phyloP scores from a whole-genome alignment of 1,284 basidiomycete genomes.

The Rhodotorula sp. region DNA sequence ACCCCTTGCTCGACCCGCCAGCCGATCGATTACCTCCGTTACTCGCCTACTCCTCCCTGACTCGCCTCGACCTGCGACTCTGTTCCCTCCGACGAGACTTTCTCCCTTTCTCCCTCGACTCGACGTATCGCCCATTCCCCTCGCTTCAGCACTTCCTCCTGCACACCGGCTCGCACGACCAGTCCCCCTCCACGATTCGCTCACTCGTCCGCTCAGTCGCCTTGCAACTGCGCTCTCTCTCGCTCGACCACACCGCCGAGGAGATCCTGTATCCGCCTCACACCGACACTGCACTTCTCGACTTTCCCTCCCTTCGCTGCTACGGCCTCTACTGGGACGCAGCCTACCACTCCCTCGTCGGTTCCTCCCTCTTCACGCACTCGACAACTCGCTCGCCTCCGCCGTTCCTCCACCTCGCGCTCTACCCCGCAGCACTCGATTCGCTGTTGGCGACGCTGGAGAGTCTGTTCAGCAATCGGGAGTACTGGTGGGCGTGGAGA shows the following conservation, averaged over 20 bases:
- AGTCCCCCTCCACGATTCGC: not conserved
- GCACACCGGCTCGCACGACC: slow-evolving; percentile 3
- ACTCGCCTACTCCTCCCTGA: not conserved
- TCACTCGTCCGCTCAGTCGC: slow-evolving; percentile 5
- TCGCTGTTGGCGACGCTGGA: not conserved
- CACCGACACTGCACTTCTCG: too few relatives aligned
- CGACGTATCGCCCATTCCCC: not conserved
- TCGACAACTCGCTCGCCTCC: not conserved
- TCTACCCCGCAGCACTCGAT: slow-evolving; percentile 5
- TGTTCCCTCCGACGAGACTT: slow-evolving; percentile 9
- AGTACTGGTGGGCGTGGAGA: not conserved
- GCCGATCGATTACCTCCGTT: not conserved
- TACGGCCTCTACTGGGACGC: slow-evolving; percentile 12
- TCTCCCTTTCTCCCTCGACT: not conserved
- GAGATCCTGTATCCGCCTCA: not conserved
- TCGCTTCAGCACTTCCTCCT: slow-evolving; percentile 4
- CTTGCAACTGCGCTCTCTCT: not conserved
- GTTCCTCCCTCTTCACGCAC: not conserved
- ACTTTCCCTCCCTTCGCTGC: not conserved
- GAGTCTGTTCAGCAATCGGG: not conserved
- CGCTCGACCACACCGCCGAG: slow-evolving; percentile 2
- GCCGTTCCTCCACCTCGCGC: slow-evolving; percentile 2
- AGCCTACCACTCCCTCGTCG: slow-evolving; percentile 1
- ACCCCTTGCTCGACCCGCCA: not conserved
- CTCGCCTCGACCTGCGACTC: slow-evolving; percentile 6